A percentile compares a stretch with the other conserved stretches of the same genome.
These are phyloP conservation scores for Coemansia asiatica DNA, from an alignment of 192 early-diverging fungal species.

Conservation along the genomic window DNA sequence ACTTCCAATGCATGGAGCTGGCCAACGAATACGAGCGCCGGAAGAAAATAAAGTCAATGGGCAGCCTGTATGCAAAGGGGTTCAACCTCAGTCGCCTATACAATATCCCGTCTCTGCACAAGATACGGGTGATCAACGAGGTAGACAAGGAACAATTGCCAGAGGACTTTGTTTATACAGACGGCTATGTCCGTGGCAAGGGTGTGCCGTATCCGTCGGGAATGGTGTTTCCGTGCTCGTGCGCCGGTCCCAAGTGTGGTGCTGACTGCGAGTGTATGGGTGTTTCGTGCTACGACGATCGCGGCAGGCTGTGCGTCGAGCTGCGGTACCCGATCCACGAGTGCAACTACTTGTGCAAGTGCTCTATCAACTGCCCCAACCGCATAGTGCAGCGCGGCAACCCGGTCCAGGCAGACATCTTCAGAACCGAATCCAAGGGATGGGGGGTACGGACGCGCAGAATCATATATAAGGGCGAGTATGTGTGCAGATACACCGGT, in stretches of 20 bases:
- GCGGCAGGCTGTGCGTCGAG: slow-evolving; percentile 40
- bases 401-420: slow-evolving; percentile 35
- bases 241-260: slow-evolving; percentile 19
- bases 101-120: slow-evolving; percentile 25
- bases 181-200: slow-evolving; percentile 35
- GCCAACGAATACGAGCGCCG: slow-evolving; percentile 10
- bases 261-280: slow-evolving; percentile 42
- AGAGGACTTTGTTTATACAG: slow-evolving; percentile 31
- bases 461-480: slow-evolving; percentile 58
- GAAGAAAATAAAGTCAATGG: neutral
- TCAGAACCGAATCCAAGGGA: slow-evolving; percentile 34
- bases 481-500: slow-evolving; percentile 96
- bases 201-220: slow-evolving; percentile 37
- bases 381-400: slow-evolving; percentile 52
- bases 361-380: slow-evolving; percentile 50
- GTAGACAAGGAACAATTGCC: slow-evolving; percentile 31
- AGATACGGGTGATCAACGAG: slow-evolving; percentile 38
- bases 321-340: slow-evolving; percentile 35
- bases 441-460: slow-evolving; percentile 46
- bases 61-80: slow-evolving; percentile 11
- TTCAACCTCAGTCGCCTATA: slow-evolving; percentile 18
- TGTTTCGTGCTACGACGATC: slow-evolving; percentile 41
- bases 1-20: slow-evolving; percentile 30
- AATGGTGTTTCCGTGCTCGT: slow-evolving; percentile 48
- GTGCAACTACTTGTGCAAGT: slow-evolving; percentile 48